Evolutionary conservation across 306 rosid species (phyloP), one percentile per base, ranked within the genome.

Genomic region (Cucumis hystrix): DNA sequence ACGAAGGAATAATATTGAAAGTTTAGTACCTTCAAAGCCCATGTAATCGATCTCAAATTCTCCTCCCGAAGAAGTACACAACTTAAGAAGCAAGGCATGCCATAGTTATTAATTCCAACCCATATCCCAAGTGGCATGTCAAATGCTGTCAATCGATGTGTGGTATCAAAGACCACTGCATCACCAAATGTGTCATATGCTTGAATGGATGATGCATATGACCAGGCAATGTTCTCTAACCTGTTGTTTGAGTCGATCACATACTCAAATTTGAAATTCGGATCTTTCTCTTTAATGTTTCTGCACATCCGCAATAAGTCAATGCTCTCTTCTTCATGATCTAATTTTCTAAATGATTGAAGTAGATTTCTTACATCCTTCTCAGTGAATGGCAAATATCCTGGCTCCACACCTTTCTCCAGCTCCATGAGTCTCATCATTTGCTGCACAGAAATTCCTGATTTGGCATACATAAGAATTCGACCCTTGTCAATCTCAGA

Each of bases 371-470:
- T 86, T 54, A 94, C 96, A 60, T 94, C 98, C 91, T 94, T 94
- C 79, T 94, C 98, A 28, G 98, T 94, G 86, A 94, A 94, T 63
- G 98, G 94, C 78, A 94, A 81, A 84, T 87, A 90, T 43, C 98
- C 98, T 69, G 97, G 98, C 70, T 94, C 94, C 18, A 91, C 90
- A 71, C 96, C 89, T 82, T 91, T 94, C 89, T 94, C 98, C 28
- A 94, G 95, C 88, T 94, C 98, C 98, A 94, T 85, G 47, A 91
- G 97, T 84, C 93, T 90, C 89, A 91, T 90, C 98, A 94, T 94
- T 87, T 94, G 98, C 83, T 94, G 98, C 80, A 91, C 98, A 77
- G 97, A 94, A 65, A 94, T 94, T 60, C 98, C 97, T 33, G 96
- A 87, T 87, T 94, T 94, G 72, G 97, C 94, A 91, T 87, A 94